Evolutionary conservation across 129 eudicot genomes (phyloP).

Genomic region (Helichrysum umbraculigerum): DNA sequence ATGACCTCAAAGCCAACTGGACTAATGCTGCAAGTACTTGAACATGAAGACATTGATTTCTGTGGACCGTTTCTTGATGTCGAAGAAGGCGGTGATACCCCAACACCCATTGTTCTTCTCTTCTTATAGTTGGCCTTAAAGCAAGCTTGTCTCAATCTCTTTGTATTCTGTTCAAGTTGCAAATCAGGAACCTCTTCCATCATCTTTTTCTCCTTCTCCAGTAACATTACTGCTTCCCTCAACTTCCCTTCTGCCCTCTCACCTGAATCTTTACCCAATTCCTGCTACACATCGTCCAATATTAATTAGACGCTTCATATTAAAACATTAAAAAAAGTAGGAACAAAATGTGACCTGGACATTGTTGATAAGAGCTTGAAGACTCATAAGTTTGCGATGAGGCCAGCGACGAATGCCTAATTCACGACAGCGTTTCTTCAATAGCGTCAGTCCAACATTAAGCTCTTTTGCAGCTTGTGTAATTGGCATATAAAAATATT

Average conservation of each 20-base stretch:
- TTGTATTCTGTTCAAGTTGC: constrained; percentile 67
- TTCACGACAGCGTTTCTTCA: constrained; percentile 86
- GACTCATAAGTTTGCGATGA: constrained; percentile 82
- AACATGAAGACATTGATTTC: constrained; percentile 15
- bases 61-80: constrained; percentile 6
- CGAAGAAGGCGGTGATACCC: not conserved
- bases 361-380: constrained; percentile 75
- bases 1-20: constrained; percentile 19
- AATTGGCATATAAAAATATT: constrained; percentile 88
- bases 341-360: constrained; percentile 54
- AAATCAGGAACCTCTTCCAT: constrained; percentile 77
- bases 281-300: constrained; percentile 35
- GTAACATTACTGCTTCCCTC: constrained; percentile 49
- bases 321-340: not conserved
- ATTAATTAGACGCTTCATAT: not conserved
- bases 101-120: constrained; percentile 46
- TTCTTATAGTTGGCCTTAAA: constrained; percentile 85
- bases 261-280: constrained; percentile 53
- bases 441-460: constrained; percentile 70
- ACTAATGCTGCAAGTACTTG: constrained; percentile 18
- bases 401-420: constrained; percentile 92
- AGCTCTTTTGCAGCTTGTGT: constrained; percentile 85
- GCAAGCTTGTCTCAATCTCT: constrained; percentile 87
- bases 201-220: constrained; percentile 64
- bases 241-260: constrained; percentile 43